phyloP scores from a whole-genome alignment of 139 green algal species.

The Gonium pectorale region DNA sequence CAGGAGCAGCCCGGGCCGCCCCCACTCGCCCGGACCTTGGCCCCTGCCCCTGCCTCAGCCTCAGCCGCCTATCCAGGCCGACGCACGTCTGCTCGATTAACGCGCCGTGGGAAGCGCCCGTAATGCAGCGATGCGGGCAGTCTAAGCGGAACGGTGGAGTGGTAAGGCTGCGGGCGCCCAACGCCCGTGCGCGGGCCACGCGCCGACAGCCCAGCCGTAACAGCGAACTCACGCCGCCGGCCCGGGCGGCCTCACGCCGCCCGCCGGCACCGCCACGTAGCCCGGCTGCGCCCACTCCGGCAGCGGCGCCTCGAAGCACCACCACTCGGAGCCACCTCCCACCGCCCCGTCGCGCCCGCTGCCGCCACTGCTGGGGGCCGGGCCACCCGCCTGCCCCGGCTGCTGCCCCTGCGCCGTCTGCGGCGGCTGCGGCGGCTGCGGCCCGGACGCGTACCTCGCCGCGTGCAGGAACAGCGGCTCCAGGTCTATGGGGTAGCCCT shows the following conservation, averaged over 20 bases:
- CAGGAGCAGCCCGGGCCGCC: no score
- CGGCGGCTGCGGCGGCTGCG: neutral
- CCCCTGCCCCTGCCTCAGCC: no score
- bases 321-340: slow-evolving; percentile 42
- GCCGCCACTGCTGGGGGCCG: neutral
- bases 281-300: slow-evolving; percentile 70
- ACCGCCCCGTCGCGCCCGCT: neutral
- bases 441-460: slow-evolving; percentile 54
- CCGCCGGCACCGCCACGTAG: slow-evolving; percentile 44
- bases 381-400: neutral
- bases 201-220: no score
- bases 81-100: no score
- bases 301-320: slow-evolving; percentile 68
- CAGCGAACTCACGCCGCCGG: no score
- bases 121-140: no score
- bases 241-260: neutral
- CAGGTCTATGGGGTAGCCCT: slow-evolving; percentile 69
- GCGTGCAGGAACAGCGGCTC: slow-evolving; percentile 86
- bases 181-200: no score
- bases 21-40: no score
- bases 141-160: no score
- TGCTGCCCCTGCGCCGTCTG: neutral
- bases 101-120: no score
- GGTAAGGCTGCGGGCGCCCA: no score
- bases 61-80: no score